Evolutionary conservation across 768 basidiomycete genomes (phyloP), one percentile per base, ranked within the genome.

Genomic region (Phlegmacium glaucopus): DNA sequence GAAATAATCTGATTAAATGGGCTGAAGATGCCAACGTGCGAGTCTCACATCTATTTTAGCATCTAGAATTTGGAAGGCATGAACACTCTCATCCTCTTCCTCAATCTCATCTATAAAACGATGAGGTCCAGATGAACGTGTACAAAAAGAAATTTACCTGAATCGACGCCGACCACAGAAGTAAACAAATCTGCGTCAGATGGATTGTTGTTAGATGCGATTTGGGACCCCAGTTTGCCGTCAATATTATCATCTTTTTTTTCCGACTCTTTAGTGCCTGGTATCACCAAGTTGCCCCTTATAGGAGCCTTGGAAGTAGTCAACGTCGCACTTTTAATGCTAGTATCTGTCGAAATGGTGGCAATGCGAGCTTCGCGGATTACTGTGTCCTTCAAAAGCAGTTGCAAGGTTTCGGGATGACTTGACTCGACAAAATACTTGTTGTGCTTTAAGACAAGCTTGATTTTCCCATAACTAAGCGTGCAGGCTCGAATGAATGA

Each of bases 361-460:
- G 85, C 72, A 6, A 92, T 84, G 27, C 94, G 82, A 18, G 92
- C 90, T 51, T 89, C 87, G 27, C 88, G 80, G 46, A 95, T 96
- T 15, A 87, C 69, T 48, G 75, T 75, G 68, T 99, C 96, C 61
- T 92, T 89, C 36, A 99, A 75, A 28, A 98, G 72, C 15, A 83
- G 71, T 58, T 96, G 89, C 22, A 98, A 75, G 9, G 92, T 93
- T 46, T 97, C 94, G 2, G 94, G 94, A 59, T 96, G 91, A 54
- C 83, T 88, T 25, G 93, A 95, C 66, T 99, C 96, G 58, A 99
- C 91, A 58, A 81, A 97, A 67, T 98, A 98, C 58, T 87, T 90
- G 76, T 98, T 98, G 64, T 97, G 89, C 64, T 99, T 98, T 55
- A 99, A 72, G 6, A 99, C 96, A 40, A 99, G 83, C 61, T 98